Base-by-base conservation (phyloP, 169 alveolate species). In the Pseudocohnilembus persalinus region DNA sequence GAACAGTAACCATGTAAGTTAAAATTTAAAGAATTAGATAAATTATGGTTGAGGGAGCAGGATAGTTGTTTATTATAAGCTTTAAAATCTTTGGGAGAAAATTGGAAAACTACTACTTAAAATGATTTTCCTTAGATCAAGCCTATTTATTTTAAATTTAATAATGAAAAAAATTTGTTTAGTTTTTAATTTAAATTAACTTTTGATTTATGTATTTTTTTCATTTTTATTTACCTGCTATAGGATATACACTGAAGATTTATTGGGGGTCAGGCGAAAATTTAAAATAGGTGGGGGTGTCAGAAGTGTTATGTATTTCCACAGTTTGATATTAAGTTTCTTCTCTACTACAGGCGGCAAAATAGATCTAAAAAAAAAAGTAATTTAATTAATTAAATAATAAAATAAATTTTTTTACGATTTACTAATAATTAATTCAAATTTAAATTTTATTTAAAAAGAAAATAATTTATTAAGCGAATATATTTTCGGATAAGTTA, bases 121-220 rank as follows among this genome's bases (percentile, higher is more conserved):
- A 93, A 95, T 63, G 94, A 90, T 81, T 95, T 95, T 33, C 95
- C 97, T n/a, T 89, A 87, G 28, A 95, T 91, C 81, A 95, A 80
- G 15, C n/a, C n/a, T n/a, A n/a, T n/a, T n/a, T n/a, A n/a, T n/a
- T n/a, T n/a, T n/a, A n/a, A n/a, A n/a, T n/a, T n/a, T n/a, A n/a
- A n/a, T n/a, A n/a, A n/a, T n/a, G n/a, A n/a, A n/a, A n/a, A n/a
- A n/a, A n/a, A n/a, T n/a, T n/a, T n/a, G n/a, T n/a, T n/a, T n/a
- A n/a, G n/a, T n/a, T n/a, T n/a, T n/a, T n/a, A n/a, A n/a, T n/a
- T n/a, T n/a, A n/a, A n/a, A n/a, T n/a, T n/a, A n/a, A n/a, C n/a
- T n/a, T n/a, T n/a, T n/a, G n/a, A n/a, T n/a, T n/a, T n/a, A n/a
- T n/a, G n/a, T n/a, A n/a, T n/a, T n/a, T n/a, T n/a, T n/a, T n/a